phyloP scores from a whole-genome alignment of 768 basidiomycete genomes.

The Tylopilus rubrobrunneus region DNA sequence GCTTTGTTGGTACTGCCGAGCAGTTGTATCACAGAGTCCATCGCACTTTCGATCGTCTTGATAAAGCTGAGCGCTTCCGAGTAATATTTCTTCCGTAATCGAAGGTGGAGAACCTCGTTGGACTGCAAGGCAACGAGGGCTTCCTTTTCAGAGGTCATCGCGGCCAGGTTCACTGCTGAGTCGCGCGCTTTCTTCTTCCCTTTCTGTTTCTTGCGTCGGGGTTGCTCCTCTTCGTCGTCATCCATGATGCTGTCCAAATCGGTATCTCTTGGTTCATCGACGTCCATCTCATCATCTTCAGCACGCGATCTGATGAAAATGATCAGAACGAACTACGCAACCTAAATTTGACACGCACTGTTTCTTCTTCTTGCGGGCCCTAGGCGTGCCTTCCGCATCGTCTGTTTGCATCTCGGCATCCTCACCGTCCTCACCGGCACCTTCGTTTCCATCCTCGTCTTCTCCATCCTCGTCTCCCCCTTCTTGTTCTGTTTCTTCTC shows the following conservation, averaged over 20 bases:
- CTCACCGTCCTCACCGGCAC: slow-evolving; percentile 21
- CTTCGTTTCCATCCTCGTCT: slow-evolving; percentile 36
- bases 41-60: slow-evolving; percentile 57
- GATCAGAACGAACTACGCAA: slow-evolving; percentile 8
- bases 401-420: slow-evolving; percentile 34
- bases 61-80: slow-evolving; percentile 85
- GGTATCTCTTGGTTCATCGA: slow-evolving; percentile 42
- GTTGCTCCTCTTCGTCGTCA: slow-evolving; percentile 36
- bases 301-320: slow-evolving; percentile 13
- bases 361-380: slow-evolving; percentile 32
- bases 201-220: slow-evolving; percentile 37
- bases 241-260: slow-evolving; percentile 37
- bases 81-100: slow-evolving; percentile 82
- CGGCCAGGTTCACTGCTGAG: slow-evolving; percentile 68
- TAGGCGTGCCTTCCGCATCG: slow-evolving; percentile 19
- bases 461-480: slow-evolving; percentile 32
- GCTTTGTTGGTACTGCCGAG: slow-evolving; percentile 84
- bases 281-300: slow-evolving; percentile 51
- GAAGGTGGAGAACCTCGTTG: slow-evolving; percentile 60
- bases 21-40: slow-evolving; percentile 69
- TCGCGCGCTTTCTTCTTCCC: slow-evolving; percentile 53
- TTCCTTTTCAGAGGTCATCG: slow-evolving; percentile 66
- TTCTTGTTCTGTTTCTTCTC: slow-evolving; percentile 34
- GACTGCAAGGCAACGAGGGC: slow-evolving; percentile 66
- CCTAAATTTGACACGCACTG: slow-evolving; percentile 7